These are phyloP conservation scores for Candida pseudoglaebosa DNA, from an alignment of 805 yeast species.

Conservation along the genomic window DNA sequence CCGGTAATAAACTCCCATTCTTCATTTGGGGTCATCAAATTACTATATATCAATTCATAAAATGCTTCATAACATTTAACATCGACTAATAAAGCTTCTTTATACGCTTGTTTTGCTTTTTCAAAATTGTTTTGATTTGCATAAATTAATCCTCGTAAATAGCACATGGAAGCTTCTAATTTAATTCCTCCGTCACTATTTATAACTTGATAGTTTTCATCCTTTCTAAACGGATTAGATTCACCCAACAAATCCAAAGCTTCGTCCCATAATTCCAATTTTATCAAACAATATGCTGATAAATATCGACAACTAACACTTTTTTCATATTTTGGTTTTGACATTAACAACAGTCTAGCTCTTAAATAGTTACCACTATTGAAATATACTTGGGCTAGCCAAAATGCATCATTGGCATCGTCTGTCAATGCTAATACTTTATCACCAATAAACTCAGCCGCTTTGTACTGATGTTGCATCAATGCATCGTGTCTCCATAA, in stretches of 20 bases:
- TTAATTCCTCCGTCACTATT: slow-evolving; percentile 80
- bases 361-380: slow-evolving; percentile 71
- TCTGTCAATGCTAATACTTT: slow-evolving; percentile 78
- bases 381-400: slow-evolving; percentile 90
- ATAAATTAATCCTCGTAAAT: slow-evolving; percentile 76
- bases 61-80: slow-evolving; percentile 93
- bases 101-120: slow-evolving; percentile 78
- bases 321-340: slow-evolving; percentile 48
- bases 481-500: slow-evolving; percentile 92
- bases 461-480: slow-evolving; percentile 84
- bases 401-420: slow-evolving; percentile 91
- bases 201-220: slow-evolving; percentile 34
- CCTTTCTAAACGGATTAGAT: slow-evolving; percentile 61
- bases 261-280: slow-evolving; percentile 78
- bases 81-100: slow-evolving; percentile 83
- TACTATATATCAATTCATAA: slow-evolving; percentile 67
- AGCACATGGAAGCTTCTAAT: slow-evolving; percentile 83
- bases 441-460: slow-evolving; percentile 91
- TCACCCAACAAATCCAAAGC: slow-evolving; percentile 86
- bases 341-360: slow-evolving; percentile 66
- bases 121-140: slow-evolving; percentile 81
- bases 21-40: slow-evolving; percentile 75
- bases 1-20: slow-evolving; percentile 75
- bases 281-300: slow-evolving; percentile 68
- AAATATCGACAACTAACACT: slow-evolving; percentile 78